Evolutionary conservation across 2,329 filamentous ascomycete genomes (phyloP).

Genomic region (Uncinocarpus reesii): DNA sequence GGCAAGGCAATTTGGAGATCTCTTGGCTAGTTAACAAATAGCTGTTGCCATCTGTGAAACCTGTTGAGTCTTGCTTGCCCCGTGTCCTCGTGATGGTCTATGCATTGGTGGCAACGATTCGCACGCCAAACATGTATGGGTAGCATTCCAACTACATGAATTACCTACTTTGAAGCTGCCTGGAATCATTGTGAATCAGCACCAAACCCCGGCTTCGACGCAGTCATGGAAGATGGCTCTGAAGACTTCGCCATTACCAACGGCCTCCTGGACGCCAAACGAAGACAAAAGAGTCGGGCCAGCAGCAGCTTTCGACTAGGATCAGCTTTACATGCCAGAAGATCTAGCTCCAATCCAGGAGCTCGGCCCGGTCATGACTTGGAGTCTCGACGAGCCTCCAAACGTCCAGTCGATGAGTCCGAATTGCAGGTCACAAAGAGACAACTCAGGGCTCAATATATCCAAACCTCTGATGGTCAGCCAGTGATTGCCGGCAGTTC

Average conservation of each 20-base stretch:
- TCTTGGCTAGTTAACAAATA: too few species aligned
- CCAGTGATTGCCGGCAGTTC: constrained; percentile 18
- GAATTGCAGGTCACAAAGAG: constrained; percentile 29
- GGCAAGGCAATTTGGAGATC: not conserved
- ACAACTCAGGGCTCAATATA: constrained; percentile 25
- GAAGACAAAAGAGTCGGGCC: constrained; percentile 10
- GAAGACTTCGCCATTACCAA: not conserved
- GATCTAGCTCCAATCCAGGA: not conserved
- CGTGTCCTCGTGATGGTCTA: too few species aligned
- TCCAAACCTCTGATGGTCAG: constrained; percentile 24
- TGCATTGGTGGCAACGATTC: too few species aligned
- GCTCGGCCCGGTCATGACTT: not conserved
- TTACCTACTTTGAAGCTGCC: not conserved
- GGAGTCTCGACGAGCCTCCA: constrained; percentile 21
- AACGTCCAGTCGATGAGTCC: constrained; percentile 32
- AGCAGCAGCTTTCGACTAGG: constrained; percentile 17
- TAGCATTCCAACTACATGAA: not conserved
- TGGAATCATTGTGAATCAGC: not conserved
- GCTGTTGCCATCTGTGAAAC: too few species aligned
- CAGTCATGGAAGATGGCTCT: not conserved
- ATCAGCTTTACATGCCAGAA: constrained; percentile 2
- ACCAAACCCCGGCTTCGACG: not conserved
- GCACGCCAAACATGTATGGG: not conserved
- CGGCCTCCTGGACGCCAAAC: not conserved
- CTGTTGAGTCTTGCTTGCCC: too few species aligned